Base-by-base conservation (phyloP, 192 early-diverging fungal species). In the Entomortierella lignicola region DNA sequence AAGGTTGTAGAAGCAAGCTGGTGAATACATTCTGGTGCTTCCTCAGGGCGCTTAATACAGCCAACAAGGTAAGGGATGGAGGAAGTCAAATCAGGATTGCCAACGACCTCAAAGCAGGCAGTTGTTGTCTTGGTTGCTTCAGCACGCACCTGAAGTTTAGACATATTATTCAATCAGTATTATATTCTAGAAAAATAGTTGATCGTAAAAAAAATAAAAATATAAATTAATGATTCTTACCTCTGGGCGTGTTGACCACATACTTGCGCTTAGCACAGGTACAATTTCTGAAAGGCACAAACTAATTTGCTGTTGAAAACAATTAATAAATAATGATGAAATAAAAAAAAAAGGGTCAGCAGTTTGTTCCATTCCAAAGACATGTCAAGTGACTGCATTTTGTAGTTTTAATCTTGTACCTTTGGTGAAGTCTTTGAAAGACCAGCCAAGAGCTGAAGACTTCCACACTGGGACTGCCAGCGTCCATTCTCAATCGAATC, bases 221-320 rank as follows among this genome's bases (percentile, higher is more conserved):
- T 27, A 26, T 25, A 48, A 27, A 30, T 23, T 17, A 26, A 32
- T n/a, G n/a, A 29, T 63, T 52, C 32, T 85, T 63, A 92, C 90
- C 71, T 92, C 91, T 57, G 89, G 85, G 79, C 93, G 93, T 58
- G 92, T 93, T 75, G 92, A 93, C 89, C 92, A 92, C 88, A 94
- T 92, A 63, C 86, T 88, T 54, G 90, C 87, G 39, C 90, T 93
- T 58, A 93, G 85, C 27, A 85, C 84, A 43, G 92, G 92, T 31
- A 93, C 86, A 64, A 94, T 89, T 42, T 89, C 83, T 25, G 84
- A 82, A 26, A 89, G 83, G 56, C 68, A 70, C 15, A 65, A 64
- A 69, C 83, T 81, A 60, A 87, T 84, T 68, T 88, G 75, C 75
- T 79, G 41, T 66, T 2, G 18, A n/a, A n/a, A n/a, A n/a, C n/a